Conservation (phyloP, 805 yeast species). For the Metschnikowia chrysomelidarum region DNA sequence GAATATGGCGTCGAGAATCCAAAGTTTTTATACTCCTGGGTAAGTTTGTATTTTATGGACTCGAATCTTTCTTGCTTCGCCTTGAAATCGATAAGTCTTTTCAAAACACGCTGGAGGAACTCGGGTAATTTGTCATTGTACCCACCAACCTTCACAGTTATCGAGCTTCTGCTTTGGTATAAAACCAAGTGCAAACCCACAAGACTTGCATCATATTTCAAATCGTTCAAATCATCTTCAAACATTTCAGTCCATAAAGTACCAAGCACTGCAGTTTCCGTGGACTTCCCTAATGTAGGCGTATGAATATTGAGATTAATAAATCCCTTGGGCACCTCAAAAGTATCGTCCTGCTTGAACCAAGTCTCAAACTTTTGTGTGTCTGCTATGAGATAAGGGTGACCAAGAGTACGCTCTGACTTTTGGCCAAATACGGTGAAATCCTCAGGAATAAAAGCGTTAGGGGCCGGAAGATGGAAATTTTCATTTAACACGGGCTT, state of each 20-base stretch:
- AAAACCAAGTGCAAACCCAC: constrained; percentile 70
- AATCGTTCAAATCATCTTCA: constrained; percentile 71
- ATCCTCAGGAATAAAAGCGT: constrained; percentile 78
- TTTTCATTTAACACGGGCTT: constrained; percentile 24
- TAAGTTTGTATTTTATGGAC: constrained; percentile 60
- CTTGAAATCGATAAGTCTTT: constrained; percentile 48
- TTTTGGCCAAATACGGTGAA: constrained; percentile 56
- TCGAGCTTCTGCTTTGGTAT: constrained; percentile 63
- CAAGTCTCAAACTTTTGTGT: constrained; percentile 60
- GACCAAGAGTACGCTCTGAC: constrained; percentile 37
- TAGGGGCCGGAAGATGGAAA: constrained; percentile 66
- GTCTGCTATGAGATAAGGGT: constrained; percentile 61
- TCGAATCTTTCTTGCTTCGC: constrained; percentile 60
- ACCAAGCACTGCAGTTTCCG: constrained; percentile 55
- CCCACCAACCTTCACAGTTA: constrained; percentile 64
- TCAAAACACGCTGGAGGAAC: constrained; percentile 59
- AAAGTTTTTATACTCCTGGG: constrained; percentile 64
- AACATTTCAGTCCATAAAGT: constrained; percentile 66
- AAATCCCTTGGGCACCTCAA: constrained; percentile 83
- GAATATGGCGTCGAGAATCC: constrained; percentile 74
- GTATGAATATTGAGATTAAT: constrained; percentile 62
- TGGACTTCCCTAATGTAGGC: constrained; percentile 62
- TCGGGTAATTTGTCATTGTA: constrained; percentile 77
- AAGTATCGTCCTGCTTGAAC: constrained; percentile 88
- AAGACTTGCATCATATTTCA: constrained; percentile 78